A percentile compares a stretch with the other conserved stretches of the same genome.
Conservation (phyloP, 2,329 filamentous ascomycete species). For the Claviceps pazoutovae region DNA sequence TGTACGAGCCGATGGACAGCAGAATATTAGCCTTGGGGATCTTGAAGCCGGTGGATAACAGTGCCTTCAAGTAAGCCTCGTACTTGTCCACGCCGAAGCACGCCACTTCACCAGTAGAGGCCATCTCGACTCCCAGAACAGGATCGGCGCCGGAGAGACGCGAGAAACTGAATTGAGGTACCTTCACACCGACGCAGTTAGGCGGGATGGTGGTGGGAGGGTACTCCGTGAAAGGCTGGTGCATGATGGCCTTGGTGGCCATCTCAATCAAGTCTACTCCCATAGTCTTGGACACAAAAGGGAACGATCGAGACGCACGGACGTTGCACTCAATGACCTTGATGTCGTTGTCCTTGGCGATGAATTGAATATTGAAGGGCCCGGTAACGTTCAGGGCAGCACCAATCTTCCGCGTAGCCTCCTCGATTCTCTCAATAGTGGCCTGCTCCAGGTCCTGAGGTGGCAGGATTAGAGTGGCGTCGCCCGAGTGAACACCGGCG, state of each 20-base stretch:
- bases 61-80: constrained; percentile 91
- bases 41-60: constrained; percentile 92
- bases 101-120: constrained; percentile 93
- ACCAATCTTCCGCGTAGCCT: constrained; percentile 90
- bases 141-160: constrained; percentile 91
- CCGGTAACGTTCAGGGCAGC: constrained; percentile 89
- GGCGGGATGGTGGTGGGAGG: constrained; percentile 61
- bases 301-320: constrained; percentile 88
- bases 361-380: constrained; percentile 98
- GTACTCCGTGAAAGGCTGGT: constrained; percentile 68
- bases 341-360: constrained; percentile 98
- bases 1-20: constrained; percentile 90
- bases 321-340: constrained; percentile 99
- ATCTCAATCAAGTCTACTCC: constrained; percentile 95
- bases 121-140: constrained; percentile 96
- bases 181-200: constrained; percentile 89
- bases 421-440: constrained; percentile 81
- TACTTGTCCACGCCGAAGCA: constrained; percentile 94
- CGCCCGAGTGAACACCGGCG: constrained; percentile 94
- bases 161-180: constrained; percentile 98
- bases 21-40: constrained; percentile 92
- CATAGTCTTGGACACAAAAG: constrained; percentile 98
- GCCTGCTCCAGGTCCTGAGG: constrained; percentile 85
- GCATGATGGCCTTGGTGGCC: constrained; percentile 94
- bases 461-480: constrained; percentile 87